Conservation (phyloP, 1,139 yeast genomes). For the Hansenula sp. region DNA sequence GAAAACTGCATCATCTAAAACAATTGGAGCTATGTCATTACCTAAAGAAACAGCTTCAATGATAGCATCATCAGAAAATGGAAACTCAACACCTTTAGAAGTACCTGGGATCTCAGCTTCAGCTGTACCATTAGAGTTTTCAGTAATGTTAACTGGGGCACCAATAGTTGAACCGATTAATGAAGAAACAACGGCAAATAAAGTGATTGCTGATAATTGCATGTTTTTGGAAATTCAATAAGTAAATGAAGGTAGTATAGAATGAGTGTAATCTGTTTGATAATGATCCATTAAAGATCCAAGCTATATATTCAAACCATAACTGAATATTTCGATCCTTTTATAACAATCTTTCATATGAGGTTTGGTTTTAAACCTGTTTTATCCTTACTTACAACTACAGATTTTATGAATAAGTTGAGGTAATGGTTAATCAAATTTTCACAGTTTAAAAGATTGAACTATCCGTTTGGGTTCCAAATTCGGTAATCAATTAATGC, state of each 20-base stretch:
- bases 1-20: neutral
- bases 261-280: neutral
- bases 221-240: too few species aligned
- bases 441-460: too few species aligned
- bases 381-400: neutral
- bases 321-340: neutral
- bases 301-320: too few species aligned
- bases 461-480: neutral
- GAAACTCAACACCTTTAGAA: slow-evolving; percentile 1
- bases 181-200: neutral
- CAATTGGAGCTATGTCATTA: slow-evolving; percentile 1
- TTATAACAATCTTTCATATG: neutral
- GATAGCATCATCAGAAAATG: neutral
- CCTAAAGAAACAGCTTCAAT: slow-evolving; percentile 1
- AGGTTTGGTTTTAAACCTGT: neutral
- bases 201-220: neutral
- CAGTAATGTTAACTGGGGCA: slow-evolving; percentile 1
- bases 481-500: neutral
- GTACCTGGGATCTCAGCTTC: neutral
- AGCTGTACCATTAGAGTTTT: neutral
- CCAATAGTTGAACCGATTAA: neutral
- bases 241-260: neutral
- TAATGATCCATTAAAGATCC: neutral
- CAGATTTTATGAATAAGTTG: neutral
- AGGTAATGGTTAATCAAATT: neutral